These are phyloP conservation scores for Candida tammaniensis DNA, from an alignment of 805 yeast genomes.

Conservation along the genomic window DNA sequence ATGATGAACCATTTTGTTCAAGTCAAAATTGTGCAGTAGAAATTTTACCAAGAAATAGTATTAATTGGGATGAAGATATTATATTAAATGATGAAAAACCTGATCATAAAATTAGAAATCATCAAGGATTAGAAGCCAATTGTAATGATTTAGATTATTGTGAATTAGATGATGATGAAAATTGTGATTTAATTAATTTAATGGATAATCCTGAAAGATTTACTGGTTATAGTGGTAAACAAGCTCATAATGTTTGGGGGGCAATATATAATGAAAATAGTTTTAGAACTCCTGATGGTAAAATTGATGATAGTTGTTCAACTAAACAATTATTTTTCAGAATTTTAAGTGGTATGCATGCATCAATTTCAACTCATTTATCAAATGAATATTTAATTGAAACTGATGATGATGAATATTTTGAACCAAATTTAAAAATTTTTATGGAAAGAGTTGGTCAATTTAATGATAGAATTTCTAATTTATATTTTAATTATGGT, in stretches of 20 bases:
- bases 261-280: constrained; percentile 92
- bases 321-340: constrained; percentile 89
- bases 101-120: constrained; percentile 1
- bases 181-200: constrained; percentile 81
- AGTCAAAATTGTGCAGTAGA: constrained; percentile 90
- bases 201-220: constrained; percentile 91
- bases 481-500: constrained; percentile 90
- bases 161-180: constrained; percentile 61
- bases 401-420: constrained; percentile 44
- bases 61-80: constrained; percentile 42
- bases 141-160: constrained; percentile 62
- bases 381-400: constrained; percentile 66
- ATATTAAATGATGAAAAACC: constrained; percentile 13
- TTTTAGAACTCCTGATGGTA: constrained; percentile 45
- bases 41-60: constrained; percentile 60
- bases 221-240: constrained; percentile 94
- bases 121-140: constrained; percentile 2
- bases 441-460: constrained; percentile 90
- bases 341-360: constrained; percentile 89
- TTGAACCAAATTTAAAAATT: constrained; percentile 78
- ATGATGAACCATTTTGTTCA: constrained; percentile 78
- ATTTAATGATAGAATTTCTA: constrained; percentile 83
- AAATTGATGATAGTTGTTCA: constrained; percentile 21
- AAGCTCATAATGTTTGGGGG: constrained; percentile 88
- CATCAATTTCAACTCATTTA: constrained; percentile 90